Base-by-base conservation (phyloP, 257 asterid genomes). In the Mitragyna speciosa region DNA sequence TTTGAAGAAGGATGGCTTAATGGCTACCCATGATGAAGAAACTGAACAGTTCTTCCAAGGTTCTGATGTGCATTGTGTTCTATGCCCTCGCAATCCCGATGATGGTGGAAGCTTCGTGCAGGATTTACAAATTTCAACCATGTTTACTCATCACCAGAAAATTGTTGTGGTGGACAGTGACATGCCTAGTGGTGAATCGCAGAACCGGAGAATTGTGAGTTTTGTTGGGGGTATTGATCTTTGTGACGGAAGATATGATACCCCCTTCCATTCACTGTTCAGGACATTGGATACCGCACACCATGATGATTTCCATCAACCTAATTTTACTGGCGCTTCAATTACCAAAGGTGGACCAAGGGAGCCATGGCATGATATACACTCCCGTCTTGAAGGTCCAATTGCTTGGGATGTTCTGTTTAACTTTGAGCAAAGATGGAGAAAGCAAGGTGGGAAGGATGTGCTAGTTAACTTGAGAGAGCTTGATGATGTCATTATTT, bases 91-190 rank as follows among this genome's bases (percentile, higher is more conserved):
- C 17, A 81, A 94, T 79, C 98, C 98, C 0, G 96, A 94, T 58
- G 91, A 92, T 76, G 96, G 97, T 0, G 98, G 97, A 4, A 94
- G 95, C 87, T 54, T 94, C 1, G 92, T 94, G 45, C 92, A 90
- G 67, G 91, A 91, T 52, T 47, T 94, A 71, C 96, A 92, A 56
- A 84, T 92, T n/a, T 91, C 98, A 8, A 85, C 97, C 1, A 92
- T 94, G 97, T 94, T 94, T 77, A 94, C 98, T 81, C 97, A 94
- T 80, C 97, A 94, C 78, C 98, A 94, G 80, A 94, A 94, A 86
- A 89, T 92, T 26, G 86, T 92, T 14, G 92, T 86, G 41, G 97
- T 91, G 76, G 98, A 94, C 22, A 79, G 84, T 64, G 93, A 76
- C 1, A 71, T 94, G 87, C 98, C 96, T 4, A 69, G 48, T 26